A percentile compares a stretch with the other conserved stretches of the same genome.
Evolutionary conservation across 2,329 filamentous ascomycete species (phyloP).

Genomic region (Pyricularia grisea): DNA sequence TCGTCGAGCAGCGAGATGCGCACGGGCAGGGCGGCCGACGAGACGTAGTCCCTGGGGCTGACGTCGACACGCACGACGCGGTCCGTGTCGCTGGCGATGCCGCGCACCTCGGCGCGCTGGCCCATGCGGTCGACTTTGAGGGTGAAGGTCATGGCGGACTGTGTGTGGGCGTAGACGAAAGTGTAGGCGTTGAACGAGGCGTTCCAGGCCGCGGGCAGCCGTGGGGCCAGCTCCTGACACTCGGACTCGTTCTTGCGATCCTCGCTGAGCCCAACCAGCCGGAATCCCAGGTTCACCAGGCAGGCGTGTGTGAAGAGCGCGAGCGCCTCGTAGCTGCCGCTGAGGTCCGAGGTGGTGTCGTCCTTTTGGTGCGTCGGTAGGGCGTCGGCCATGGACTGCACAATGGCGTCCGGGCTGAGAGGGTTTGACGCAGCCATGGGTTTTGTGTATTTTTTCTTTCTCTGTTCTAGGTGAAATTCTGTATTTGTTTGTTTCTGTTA

Average conservation of each 20-base stretch:
- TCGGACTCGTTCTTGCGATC: constrained; percentile 54
- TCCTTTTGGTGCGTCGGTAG: constrained; percentile 42
- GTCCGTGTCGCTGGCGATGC: constrained; percentile 70
- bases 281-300: constrained; percentile 72
- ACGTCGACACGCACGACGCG: constrained; percentile 72
- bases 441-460: neutral
- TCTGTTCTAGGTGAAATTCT: neutral
- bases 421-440: constrained; percentile 18
- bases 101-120: constrained; percentile 74
- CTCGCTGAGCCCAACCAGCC: constrained; percentile 74
- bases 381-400: constrained; percentile 49
- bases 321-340: constrained; percentile 70
- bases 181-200: constrained; percentile 58
- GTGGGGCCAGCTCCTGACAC: constrained; percentile 43
- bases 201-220: constrained; percentile 76
- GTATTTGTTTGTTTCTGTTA: neutral
- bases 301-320: constrained; percentile 78
- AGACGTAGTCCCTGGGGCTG: constrained; percentile 64
- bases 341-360: constrained; percentile 52
- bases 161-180: constrained; percentile 79
- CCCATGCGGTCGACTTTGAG: constrained; percentile 77
- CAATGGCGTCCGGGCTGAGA: constrained; percentile 33
- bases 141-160: constrained; percentile 77
- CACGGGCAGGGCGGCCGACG: constrained; percentile 44
- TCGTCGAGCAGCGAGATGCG: constrained; percentile 33